phyloP scores from a whole-genome alignment of 345 rosid genomes.

The Ricinus communis region DNA sequence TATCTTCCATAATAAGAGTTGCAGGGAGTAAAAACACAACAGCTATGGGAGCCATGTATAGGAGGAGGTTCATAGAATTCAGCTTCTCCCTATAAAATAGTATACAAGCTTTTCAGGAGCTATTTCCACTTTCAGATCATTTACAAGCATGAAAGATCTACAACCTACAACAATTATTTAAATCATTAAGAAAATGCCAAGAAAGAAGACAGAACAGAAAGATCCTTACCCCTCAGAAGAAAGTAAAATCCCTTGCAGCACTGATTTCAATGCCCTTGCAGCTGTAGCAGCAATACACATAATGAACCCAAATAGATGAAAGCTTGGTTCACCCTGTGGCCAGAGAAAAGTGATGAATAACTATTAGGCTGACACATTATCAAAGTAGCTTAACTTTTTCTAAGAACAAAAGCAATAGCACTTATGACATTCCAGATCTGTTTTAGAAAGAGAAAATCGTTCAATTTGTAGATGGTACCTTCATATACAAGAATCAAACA shows the following conservation, averaged over 20 bases:
- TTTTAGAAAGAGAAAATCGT: no score
- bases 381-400: not conserved
- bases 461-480: not conserved
- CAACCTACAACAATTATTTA: not conserved
- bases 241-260: conserved; percentile 93
- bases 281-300: conserved; percentile 94
- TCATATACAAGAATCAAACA: not conserved
- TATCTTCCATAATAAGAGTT: conserved; percentile 89
- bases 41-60: conserved; percentile 99
- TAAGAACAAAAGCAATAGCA: no score
- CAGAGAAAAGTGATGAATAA: conserved; percentile 14
- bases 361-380: not conserved
- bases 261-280: conserved; percentile 97
- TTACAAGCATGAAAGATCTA: not conserved
- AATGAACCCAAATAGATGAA: conserved; percentile 93
- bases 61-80: conserved; percentile 94
- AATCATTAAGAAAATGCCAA: not conserved
- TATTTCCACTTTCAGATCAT: not conserved
- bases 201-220: conserved; percentile 1
- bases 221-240: conserved; percentile 90
- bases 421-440: no score
- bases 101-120: conserved; percentile 20
- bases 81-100: conserved; percentile 81
- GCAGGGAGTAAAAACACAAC: conserved; percentile 91
- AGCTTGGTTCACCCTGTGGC: conserved; percentile 90